Conservation (phyloP, 768 basidiomycete species). For the Tylopilus sp. region DNA sequence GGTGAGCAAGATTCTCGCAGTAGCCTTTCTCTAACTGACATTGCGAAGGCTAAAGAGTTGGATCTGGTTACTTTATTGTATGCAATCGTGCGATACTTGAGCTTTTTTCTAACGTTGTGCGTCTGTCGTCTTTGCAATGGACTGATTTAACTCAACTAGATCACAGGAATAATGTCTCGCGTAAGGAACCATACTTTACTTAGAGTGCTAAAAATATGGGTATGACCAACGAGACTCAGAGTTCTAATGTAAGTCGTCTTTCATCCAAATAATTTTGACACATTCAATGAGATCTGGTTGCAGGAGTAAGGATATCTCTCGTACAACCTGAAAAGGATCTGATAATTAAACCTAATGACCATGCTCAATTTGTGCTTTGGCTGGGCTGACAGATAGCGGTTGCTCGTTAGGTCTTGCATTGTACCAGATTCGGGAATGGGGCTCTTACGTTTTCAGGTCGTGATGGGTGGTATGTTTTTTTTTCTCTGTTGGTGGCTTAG, state of each 20-base stretch:
- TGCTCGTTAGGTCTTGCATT: slow-evolving; percentile 11
- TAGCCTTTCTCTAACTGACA: background rate
- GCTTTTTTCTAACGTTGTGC: slow-evolving; percentile 13
- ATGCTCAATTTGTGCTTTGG: background rate
- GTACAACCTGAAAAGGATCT: background rate
- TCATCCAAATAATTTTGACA: no score
- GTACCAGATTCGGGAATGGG: slow-evolving; percentile 17
- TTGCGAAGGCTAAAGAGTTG: slow-evolving; percentile 15
- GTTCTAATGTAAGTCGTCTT: slow-evolving; percentile 3
- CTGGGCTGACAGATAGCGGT: background rate
- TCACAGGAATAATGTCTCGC: slow-evolving; percentile 5
- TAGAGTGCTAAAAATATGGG: slow-evolving; percentile 5
- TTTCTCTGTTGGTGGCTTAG: no score
- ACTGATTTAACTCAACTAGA: background rate
- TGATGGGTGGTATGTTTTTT: slow-evolving; percentile 18
- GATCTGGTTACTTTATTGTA: slow-evolving; percentile 17
- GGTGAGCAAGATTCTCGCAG: slow-evolving; percentile 1
- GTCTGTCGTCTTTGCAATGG: background rate
- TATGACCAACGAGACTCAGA: slow-evolving; percentile 6
- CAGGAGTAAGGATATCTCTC: slow-evolving; percentile 9
- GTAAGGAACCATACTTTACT: slow-evolving; percentile 2
- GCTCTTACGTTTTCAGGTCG: slow-evolving; percentile 10
- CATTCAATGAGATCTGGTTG: background rate
- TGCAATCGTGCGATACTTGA: slow-evolving; percentile 17
- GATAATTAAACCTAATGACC: background rate